Base-by-base conservation (phyloP, 176 grass and related monocot species). In the Coix lacrymajobi region DNA sequence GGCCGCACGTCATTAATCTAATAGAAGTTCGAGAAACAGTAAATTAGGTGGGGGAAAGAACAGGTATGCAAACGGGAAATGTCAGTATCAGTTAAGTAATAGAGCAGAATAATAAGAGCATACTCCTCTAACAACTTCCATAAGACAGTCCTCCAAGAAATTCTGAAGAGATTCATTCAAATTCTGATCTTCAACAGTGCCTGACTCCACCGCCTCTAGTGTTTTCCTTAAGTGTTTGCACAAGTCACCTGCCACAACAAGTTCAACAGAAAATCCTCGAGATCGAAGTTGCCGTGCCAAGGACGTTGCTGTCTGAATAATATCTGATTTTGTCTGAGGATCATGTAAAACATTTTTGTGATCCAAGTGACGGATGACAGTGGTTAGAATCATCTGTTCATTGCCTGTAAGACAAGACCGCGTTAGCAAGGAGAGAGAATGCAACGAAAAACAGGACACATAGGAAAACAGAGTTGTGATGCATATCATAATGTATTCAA, bases 81-180 rank as follows among this genome's bases (percentile, higher is more conserved):
- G 29, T 49, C 15, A 73, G 9, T 72, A 72, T 31, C 70, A 49
- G 3, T 15, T 31, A 73, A 73, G 43, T 49, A 49, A 49, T 49
- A 49, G 51, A 67, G 78, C 57, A 37, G 56, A 75, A 61, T 70
- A 84, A 68, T 45, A 16, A 63, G 45, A 40, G 71, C 92, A 75
- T 90, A 99, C 96, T 86, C 91, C 96, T 95, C 85, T 93, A 62
- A 99, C 91, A 87, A 96, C 90, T 87, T 99, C 96, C 45, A 96
- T 60, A 73, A 99, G 93, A 65, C 96, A 99, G 71, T 95, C 93
- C 85, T 99, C 91, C 22, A 96, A 61, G 40, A 90, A 88, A 82
- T 92, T 94, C 86, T 96, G 96, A 89, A 99, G 93, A 34, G 93
- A 90, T 75, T 92, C 93, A 37, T 99, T 99, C 91, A 86, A 92